A percentile compares a stretch with the other conserved stretches of the same genome.
Evolutionary conservation across 2,329 filamentous ascomycete species (phyloP).

Genomic region (Pyrenochaeta sp.): DNA sequence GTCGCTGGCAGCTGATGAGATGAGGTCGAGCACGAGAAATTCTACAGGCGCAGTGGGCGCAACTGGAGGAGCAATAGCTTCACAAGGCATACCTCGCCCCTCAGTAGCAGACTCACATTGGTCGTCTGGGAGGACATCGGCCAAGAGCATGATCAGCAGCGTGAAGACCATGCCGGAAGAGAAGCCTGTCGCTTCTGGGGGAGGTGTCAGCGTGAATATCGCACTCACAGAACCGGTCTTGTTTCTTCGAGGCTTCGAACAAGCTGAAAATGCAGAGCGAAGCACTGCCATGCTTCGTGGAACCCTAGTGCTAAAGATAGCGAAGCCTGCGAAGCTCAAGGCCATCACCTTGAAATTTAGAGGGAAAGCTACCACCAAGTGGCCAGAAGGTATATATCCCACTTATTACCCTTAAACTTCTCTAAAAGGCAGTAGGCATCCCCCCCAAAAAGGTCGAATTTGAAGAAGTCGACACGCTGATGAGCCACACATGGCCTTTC

Average conservation of each 20-base stretch:
- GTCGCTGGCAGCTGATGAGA: conserved; percentile 44
- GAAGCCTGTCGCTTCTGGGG: conserved; percentile 81
- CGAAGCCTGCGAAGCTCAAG: conserved; percentile 93
- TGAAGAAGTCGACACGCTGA: conserved; percentile 82
- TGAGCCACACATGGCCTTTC: conserved; percentile 89
- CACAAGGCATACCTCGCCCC: conserved; percentile 51
- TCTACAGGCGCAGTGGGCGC: conserved; percentile 46
- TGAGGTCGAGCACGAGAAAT: conserved; percentile 51
- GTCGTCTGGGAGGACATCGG: conserved; percentile 45
- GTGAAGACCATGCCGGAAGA: conserved; percentile 53
- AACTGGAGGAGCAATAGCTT: conserved; percentile 42
- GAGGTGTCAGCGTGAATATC: conserved; percentile 77
- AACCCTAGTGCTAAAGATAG: conserved; percentile 79
- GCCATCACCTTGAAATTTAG: conserved; percentile 86
- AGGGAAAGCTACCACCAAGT: conserved; percentile 87
- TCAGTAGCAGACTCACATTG: conserved; percentile 52
- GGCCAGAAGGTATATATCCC: conserved; percentile 76
- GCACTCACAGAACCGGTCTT: conserved; percentile 80
- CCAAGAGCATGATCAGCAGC: conserved; percentile 46
- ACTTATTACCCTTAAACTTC: not conserved
- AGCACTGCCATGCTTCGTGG: conserved; percentile 86
- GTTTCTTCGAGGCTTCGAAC: conserved; percentile 81
- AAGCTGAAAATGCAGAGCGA: conserved; percentile 68
- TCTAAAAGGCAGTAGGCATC: conserved; percentile 65
- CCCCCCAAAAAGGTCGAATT: conserved; percentile 86